Base-by-base conservation (phyloP, 179 eudicot species). In the Drosera spatulata region DNA sequence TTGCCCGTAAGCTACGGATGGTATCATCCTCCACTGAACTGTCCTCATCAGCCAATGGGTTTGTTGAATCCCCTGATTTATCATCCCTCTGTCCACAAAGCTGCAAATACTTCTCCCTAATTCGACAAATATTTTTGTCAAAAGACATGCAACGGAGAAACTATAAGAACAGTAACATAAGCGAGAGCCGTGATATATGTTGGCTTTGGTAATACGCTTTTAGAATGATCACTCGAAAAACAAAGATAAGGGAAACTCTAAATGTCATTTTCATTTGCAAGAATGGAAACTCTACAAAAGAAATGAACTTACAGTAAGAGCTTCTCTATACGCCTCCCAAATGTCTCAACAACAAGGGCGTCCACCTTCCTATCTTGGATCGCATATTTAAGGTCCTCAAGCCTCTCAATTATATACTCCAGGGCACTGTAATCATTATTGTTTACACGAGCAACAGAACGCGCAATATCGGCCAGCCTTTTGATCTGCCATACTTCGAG, bases 331-430 rank as follows among this genome's bases (percentile, higher is more conserved):
- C 96, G 95, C 73, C 96, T 81, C 68, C 99, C 99, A 76, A 94
- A 94, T 51, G 99, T 94, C 76, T 90, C 99, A 40, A 94, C 97
- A 71, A 90, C 87, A 71, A 94, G 97, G 65, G 95, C 99, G 78
- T 94, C 97, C 77, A 90, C 95, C 75, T 94, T 94, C 66, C 99
- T 83, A 69, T 90, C 95, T 64, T 94, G 89, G 58, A 94, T 90
- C 67, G 91, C 80, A 75, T 87, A 87, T 75, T 90, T 85, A 42
- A 94, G 89, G 72, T 94, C 99, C 44, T 83, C 96, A 49, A 94
- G 81, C 56, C 83, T 79, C 53, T 74, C 82, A 71, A 85, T 79
- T 87, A 94, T 78, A 73, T 71, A 80, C 79, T 85, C 87, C 91
- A 94, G 66, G 5, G 95, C 79, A 61, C 87, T 87, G 77, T 86